phyloP scores from a whole-genome alignment of 2,329 filamentous ascomycete species.

The Xylariaceae sp. region DNA sequence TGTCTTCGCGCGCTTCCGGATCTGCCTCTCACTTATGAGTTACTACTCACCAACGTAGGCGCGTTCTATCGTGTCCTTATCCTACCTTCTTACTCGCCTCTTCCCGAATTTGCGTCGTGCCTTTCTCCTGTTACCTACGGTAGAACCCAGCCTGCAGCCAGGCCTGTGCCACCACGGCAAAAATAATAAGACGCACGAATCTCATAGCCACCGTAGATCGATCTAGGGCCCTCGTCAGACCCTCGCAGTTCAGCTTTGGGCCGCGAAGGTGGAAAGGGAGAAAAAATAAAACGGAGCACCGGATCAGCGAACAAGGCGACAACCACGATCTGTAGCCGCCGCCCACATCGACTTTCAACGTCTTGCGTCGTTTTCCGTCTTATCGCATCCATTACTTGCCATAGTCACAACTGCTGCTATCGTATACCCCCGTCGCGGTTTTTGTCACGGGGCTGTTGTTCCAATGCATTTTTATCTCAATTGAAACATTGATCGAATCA shows the following conservation, averaged over 20 bases:
- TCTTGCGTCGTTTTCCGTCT: background rate
- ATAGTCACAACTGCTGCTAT: background rate
- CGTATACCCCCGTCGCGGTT: background rate
- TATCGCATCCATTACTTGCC: background rate
- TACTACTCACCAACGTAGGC: background rate
- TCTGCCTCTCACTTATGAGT: constrained; percentile 1
- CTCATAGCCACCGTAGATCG: too few species aligned
- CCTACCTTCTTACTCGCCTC: background rate
- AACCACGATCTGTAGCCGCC: background rate
- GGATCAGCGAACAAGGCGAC: background rate
- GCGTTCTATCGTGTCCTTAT: constrained; percentile 2
- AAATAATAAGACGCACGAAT: background rate
- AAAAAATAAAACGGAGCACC: too few species aligned
- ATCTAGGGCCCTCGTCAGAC: too few species aligned
- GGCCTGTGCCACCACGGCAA: background rate
- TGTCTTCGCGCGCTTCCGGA: background rate
- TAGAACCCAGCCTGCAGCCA: too few species aligned
- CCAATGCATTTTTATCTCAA: constrained; percentile 19
- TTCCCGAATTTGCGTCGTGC: background rate
- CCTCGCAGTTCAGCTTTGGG: background rate
- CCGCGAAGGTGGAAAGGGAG: too few species aligned
- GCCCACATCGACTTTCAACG: background rate
- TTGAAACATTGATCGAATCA: constrained; percentile 22
- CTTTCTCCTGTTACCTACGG: too few species aligned
- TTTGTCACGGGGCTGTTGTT: constrained; percentile 1